Base-by-base conservation (phyloP, 441 rosid species). In the Gossypium aridum region DNA sequence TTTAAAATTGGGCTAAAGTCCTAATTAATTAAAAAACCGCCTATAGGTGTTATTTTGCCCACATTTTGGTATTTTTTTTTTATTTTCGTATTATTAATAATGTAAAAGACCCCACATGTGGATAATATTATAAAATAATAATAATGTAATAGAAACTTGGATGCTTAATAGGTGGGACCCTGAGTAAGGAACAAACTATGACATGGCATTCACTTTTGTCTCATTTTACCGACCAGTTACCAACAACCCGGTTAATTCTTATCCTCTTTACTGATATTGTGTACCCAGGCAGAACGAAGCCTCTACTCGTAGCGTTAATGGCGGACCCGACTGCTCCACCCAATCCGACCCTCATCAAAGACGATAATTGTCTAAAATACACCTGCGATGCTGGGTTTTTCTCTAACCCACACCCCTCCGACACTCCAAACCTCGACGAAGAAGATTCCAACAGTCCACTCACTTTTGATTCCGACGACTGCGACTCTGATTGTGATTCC, bases 361-460 rank as follows among this genome's bases (percentile, higher is more conserved):
- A 63, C 14, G 22, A 66, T 28, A 75, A 56, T 72, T 73, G 75
- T 47, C 80, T 65, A 2, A 55, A 34, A 68, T 14, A 64, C 49
- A 55, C 81, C 17, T 75, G 75, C 59, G 81, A 75, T 56, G 83
- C 70, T 25, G 81, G 81, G 34, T 37, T 69, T 56, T 45, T 76
- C 45, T 67, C 80, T 14, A 7, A 45, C 43, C 67, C 64, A 20
- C 37, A 20, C 37, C 56, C 79, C 10, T 49, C 56, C 47, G 60
- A 43, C 47, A 59, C 59, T 3, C 56, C 25, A 9, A 60, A 45
- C 62, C 70, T 63, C 34, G 70, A 61, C 7, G 79, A 71, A 55
- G 78, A 78, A 65, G 77, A 75, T 77, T 75, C 85, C n/a, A 75
- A 76, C 26, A 73, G 56, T 12, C 77, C 73, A 20, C 72, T 2